Evolutionary conservation across 192 early-diverging fungal genomes (phyloP).

Genomic region (Lunasporangiospora selenospora): DNA sequence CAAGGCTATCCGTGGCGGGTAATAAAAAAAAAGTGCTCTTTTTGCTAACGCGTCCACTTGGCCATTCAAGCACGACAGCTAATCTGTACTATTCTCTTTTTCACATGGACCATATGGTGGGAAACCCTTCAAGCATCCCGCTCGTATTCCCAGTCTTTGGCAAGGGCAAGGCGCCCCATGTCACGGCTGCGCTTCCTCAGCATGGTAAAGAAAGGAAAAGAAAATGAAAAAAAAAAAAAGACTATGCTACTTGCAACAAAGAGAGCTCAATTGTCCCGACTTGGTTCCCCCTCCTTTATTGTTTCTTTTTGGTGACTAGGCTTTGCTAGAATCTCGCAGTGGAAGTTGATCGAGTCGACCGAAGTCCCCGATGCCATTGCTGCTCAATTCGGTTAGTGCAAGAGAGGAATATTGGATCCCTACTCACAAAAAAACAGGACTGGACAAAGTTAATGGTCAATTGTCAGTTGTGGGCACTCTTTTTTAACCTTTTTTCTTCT

Average conservation of each 20-base stretch:
- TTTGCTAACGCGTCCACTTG: background rate
- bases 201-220: conserved; percentile 61
- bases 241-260: background rate
- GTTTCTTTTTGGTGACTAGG: conserved; percentile 1
- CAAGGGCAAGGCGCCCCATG: conserved; percentile 48
- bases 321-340: conserved; percentile 27
- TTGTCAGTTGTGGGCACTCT: too few relatives aligned
- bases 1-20: conserved; percentile 92
- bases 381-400: conserved; percentile 38
- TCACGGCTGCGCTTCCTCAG: conserved; percentile 64
- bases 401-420: too few relatives aligned
- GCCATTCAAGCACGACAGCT: background rate
- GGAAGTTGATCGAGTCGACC: conserved; percentile 36
- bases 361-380: conserved; percentile 17
- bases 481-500: background rate
- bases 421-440: too few relatives aligned
- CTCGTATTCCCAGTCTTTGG: conserved; percentile 88
- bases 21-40: background rate
- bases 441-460: too few relatives aligned
- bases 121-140: conserved; percentile 50
- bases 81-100: background rate
- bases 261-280: background rate
- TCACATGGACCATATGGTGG: background rate
- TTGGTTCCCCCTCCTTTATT: background rate
- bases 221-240: background rate